Percentiles rank a stretch among this genome's conserved stretches.
phyloP scores from a whole-genome alignment of 192 early-diverging fungal species.

The Backusella luteola region DNA sequence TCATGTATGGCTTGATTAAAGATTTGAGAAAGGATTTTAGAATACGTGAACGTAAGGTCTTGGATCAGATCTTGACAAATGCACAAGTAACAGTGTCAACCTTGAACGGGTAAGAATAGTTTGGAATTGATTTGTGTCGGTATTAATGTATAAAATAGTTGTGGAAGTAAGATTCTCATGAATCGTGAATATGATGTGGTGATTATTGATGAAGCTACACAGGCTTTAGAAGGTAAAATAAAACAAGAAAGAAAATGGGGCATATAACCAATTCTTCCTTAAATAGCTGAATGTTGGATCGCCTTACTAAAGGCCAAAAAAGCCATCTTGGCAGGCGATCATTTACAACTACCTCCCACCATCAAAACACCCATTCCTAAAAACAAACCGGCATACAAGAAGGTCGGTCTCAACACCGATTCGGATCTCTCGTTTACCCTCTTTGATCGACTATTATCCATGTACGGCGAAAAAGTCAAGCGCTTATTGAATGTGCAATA shows the following conservation, averaged over 20 bases:
- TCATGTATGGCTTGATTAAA: constrained; percentile 60
- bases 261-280: neutral
- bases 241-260: neutral
- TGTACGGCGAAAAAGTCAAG: constrained; percentile 59
- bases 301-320: constrained; percentile 71
- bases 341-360: constrained; percentile 87
- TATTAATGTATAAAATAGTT: constrained; percentile 17
- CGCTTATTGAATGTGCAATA: constrained; percentile 82
- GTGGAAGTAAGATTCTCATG: constrained; percentile 41
- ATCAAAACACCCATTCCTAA: constrained; percentile 52
- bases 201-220: constrained; percentile 88
- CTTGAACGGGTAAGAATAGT: constrained; percentile 57
- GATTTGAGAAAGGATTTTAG: constrained; percentile 69
- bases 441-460: constrained; percentile 74
- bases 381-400: constrained; percentile 17
- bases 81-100: constrained; percentile 77
- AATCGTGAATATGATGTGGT: constrained; percentile 76
- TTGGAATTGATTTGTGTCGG: neutral
- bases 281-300: constrained; percentile 82
- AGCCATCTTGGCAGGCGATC: constrained; percentile 86
- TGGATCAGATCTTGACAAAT: constrained; percentile 53
- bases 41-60: constrained; percentile 65
- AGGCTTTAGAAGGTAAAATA: constrained; percentile 56
- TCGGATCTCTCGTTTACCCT: constrained; percentile 58
- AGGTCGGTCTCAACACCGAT: constrained; percentile 10